A percentile compares a stretch with the other conserved stretches of the same genome.
These are phyloP conservation scores for Chimonanthus praecox DNA, from an alignment of 164 flowering plant genomes.

Conservation along the genomic window DNA sequence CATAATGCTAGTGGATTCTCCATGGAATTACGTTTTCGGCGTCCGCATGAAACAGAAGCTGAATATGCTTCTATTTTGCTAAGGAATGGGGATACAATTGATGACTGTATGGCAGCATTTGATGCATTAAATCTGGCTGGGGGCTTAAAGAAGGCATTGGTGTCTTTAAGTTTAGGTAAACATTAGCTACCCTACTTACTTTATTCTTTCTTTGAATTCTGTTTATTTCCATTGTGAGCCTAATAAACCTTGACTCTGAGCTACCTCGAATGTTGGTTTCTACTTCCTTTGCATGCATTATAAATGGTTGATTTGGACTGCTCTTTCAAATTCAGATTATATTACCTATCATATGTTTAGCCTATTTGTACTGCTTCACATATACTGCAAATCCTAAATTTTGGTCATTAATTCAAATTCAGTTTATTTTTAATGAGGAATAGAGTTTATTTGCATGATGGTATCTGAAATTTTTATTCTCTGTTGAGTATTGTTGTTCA, in stretches of 20 bases:
- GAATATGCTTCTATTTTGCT: slow-evolving; percentile 56
- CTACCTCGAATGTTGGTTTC: background rate
- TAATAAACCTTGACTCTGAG: background rate
- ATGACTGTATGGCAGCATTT: slow-evolving; percentile 76
- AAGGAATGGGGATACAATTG: slow-evolving; percentile 63
- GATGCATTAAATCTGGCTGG: slow-evolving; percentile 66
- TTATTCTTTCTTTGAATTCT: background rate
- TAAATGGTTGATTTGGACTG: background rate
- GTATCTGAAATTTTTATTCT: too few relatives aligned
- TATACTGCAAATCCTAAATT: too few relatives aligned
- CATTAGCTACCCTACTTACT: background rate
- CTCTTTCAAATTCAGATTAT: background rate
- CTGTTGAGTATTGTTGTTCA: too few relatives aligned
- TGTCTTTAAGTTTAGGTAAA: slow-evolving; percentile 79
- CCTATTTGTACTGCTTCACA: background rate
- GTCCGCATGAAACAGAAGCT: slow-evolving; percentile 52
- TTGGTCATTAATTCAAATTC: too few relatives aligned
- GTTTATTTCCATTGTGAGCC: background rate
- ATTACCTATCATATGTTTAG: background rate
- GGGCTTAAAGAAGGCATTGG: slow-evolving; percentile 63
- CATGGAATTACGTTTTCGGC: slow-evolving; percentile 66
- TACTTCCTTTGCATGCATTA: background rate
- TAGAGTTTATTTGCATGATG: too few relatives aligned
- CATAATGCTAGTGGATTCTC: slow-evolving; percentile 77
- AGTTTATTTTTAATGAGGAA: too few relatives aligned